phyloP scores from a whole-genome alignment of 805 yeast species.

The Diddensiella caesifluorescens region DNA sequence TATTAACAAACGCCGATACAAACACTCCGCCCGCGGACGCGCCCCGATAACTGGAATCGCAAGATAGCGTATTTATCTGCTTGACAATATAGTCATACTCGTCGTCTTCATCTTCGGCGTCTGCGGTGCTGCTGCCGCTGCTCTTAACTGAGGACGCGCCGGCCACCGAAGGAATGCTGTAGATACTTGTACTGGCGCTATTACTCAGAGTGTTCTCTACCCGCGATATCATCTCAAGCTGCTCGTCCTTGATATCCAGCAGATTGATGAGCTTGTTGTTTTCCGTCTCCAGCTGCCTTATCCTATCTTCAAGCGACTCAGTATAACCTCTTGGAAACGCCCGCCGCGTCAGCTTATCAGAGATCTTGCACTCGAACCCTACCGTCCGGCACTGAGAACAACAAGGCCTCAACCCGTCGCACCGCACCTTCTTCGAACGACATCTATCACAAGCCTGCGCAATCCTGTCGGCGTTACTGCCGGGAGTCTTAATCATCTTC shows the following conservation, averaged over 20 bases:
- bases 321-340: conserved; percentile 93
- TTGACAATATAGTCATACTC: conserved; percentile 25
- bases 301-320: conserved; percentile 80
- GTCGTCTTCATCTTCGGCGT: conserved; percentile 17
- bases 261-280: conserved; percentile 63
- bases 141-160: conserved; percentile 6
- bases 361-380: conserved; percentile 83
- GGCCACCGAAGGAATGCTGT: conserved; percentile 3
- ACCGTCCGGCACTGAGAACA: conserved; percentile 81
- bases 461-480: conserved; percentile 59
- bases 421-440: conserved; percentile 60
- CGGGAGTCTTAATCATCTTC: conserved; percentile 64
- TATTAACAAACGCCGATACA: conserved; percentile 26
- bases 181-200: conserved; percentile 1
- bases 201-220: conserved; percentile 19
- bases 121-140: not conserved
- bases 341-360: conserved; percentile 76
- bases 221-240: conserved; percentile 40
- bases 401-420: conserved; percentile 64
- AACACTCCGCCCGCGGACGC: conserved; percentile 33
- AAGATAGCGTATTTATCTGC: conserved; percentile 25
- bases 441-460: conserved; percentile 94
- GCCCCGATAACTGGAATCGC: conserved; percentile 32
- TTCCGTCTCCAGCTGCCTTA: conserved; percentile 80
- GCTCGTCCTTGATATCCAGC: conserved; percentile 60